These are phyloP conservation scores for Aspergillus nomiae DNA, from an alignment of 2,329 filamentous ascomycete species.

Conservation along the genomic window DNA sequence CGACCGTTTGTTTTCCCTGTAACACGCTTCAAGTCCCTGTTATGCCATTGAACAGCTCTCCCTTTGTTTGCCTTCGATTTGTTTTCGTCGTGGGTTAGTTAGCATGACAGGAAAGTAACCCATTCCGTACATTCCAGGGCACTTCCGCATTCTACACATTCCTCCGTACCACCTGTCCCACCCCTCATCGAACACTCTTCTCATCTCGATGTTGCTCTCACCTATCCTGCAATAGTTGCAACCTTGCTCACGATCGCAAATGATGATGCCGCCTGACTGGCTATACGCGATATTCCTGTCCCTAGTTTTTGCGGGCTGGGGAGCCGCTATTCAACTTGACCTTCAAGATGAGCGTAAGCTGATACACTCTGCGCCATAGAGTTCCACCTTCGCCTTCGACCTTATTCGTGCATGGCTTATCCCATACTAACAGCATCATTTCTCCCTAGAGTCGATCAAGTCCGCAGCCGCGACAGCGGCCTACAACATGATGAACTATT, in stretches of 20 bases:
- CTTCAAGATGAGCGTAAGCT: slow-evolving; percentile 23
- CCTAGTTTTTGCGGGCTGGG: slow-evolving; percentile 12
- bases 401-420: neutral
- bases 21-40: too few relatives aligned
- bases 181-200: neutral
- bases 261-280: slow-evolving; percentile 2
- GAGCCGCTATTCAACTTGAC: slow-evolving; percentile 21
- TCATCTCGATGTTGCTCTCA: neutral
- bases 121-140: neutral
- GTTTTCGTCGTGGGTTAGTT: neutral
- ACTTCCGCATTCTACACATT: neutral
- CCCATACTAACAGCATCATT: slow-evolving; percentile 1
- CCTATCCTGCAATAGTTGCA: neutral
- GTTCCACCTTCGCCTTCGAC: neutral
- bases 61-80: neutral
- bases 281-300: slow-evolving; percentile 12
- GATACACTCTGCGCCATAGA: neutral
- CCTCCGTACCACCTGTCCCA: neutral
- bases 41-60: too few relatives aligned
- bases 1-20: too few relatives aligned
- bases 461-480: slow-evolving; percentile 38
- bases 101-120: neutral
- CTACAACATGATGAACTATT: slow-evolving; percentile 42
- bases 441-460: slow-evolving; percentile 34
- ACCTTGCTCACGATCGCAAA: neutral